Evolutionary conservation across 1,284 basidiomycete genomes (phyloP).

Genomic region (Ganoderma lingzhi): DNA sequence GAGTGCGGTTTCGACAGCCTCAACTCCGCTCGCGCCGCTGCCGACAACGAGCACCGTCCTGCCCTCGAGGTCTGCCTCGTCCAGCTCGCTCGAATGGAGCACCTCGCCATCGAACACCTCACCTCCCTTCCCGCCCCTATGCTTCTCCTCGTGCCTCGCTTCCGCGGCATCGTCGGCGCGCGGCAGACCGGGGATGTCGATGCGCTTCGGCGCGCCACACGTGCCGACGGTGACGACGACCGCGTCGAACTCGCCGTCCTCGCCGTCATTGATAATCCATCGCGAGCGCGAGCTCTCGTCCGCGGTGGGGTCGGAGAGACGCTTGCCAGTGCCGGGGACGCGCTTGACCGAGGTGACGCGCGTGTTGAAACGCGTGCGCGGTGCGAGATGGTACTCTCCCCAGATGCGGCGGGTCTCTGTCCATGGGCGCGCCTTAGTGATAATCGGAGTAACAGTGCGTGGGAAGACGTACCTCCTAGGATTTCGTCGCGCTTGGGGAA

Average conservation of each 20-base stretch:
- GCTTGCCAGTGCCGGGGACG: conserved; percentile 29
- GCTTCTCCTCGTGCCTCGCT: conserved; percentile 19
- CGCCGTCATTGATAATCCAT: conserved; percentile 56
- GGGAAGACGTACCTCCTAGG: conserved; percentile 47
- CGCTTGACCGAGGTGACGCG: conserved; percentile 48
- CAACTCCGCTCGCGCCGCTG: conserved; percentile 67
- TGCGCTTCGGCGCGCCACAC: conserved; percentile 42
- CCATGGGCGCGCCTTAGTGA: neutral
- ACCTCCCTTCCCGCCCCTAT: conserved; percentile 31
- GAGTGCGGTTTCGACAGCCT: conserved; percentile 65
- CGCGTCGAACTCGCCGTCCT: conserved; percentile 21
- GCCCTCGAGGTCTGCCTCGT: conserved; percentile 47
- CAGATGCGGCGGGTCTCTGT: conserved; percentile 60
- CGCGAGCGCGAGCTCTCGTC: conserved; percentile 37
- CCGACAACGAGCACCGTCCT: conserved; percentile 64
- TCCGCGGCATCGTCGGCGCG: conserved; percentile 3
- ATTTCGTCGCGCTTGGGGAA: conserved; percentile 69
- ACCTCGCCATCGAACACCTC: conserved; percentile 51
- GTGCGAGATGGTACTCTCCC: conserved; percentile 61
- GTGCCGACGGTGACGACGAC: conserved; percentile 21
- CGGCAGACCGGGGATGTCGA: conserved; percentile 57
- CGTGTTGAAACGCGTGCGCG: conserved; percentile 58
- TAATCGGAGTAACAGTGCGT: neutral
- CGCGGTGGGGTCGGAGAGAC: conserved; percentile 38
- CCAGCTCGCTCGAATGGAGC: conserved; percentile 64